These are phyloP conservation scores for Globisporangium megalacanthum DNA, from an alignment of 352 stramenopile genomes.

Conservation along the genomic window DNA sequence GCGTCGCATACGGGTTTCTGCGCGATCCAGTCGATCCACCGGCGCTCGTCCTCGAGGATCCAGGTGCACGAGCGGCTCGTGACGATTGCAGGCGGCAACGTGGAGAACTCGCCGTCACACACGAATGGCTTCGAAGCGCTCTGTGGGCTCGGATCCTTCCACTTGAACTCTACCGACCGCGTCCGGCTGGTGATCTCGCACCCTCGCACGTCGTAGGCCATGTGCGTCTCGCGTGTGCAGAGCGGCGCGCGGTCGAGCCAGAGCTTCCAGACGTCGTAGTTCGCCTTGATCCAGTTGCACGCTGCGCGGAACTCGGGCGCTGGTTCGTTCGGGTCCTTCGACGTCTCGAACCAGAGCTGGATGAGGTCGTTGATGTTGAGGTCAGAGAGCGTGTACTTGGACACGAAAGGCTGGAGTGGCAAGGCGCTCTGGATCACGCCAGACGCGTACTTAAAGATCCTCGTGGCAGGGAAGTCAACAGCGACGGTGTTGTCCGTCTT, in stretches of 20 bases:
- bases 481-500: constrained; percentile 37
- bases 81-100: constrained; percentile 20
- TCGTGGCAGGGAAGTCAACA: constrained; percentile 33
- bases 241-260: constrained; percentile 35
- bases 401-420: constrained; percentile 15
- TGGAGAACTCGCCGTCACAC: constrained; percentile 32
- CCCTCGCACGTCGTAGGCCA: constrained; percentile 21
- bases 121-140: constrained; percentile 26
- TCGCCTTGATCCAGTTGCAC: constrained; percentile 44
- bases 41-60: constrained; percentile 19
- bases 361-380: constrained; percentile 39
- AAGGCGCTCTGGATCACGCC: constrained; percentile 6
- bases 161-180: constrained; percentile 26
- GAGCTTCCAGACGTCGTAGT: constrained; percentile 40
- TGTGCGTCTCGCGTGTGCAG: constrained; percentile 20
- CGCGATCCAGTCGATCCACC: constrained; percentile 32
- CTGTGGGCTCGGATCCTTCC: constrained; percentile 23
- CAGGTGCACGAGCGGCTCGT: constrained; percentile 38
- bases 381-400: constrained; percentile 27
- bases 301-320: constrained; percentile 32
- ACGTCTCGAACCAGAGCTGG: constrained; percentile 12
- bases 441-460: constrained; percentile 31
- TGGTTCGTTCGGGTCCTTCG: constrained; percentile 7
- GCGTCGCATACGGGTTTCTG: constrained; percentile 27
- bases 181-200: constrained; percentile 15